phyloP scores from a whole-genome alignment of 768 basidiomycete genomes.

The Butyriboletus loyo region DNA sequence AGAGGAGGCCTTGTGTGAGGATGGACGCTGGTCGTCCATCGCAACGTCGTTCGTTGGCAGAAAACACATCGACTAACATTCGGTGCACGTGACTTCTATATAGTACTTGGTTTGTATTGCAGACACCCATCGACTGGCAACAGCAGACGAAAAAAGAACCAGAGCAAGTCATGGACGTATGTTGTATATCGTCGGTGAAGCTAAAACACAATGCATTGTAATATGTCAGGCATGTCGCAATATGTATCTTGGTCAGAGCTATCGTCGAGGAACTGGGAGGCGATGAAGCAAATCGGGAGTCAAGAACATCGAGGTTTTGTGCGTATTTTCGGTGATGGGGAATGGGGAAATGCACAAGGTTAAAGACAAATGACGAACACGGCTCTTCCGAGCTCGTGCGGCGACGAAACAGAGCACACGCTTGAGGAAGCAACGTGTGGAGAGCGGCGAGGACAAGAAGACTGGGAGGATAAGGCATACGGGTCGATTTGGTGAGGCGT shows the following conservation, averaged over 20 bases:
- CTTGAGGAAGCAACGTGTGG: conserved; percentile 8
- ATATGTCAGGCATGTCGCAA: conserved; percentile 30
- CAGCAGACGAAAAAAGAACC: conserved; percentile 1
- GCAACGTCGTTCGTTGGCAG: background rate
- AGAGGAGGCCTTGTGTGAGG: conserved; percentile 5
- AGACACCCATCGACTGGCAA: conserved; percentile 2
- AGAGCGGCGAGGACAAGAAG: conserved; percentile 29
- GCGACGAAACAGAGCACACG: conserved; percentile 9
- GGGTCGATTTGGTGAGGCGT: conserved; percentile 11
- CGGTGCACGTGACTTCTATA: conserved; percentile 20
- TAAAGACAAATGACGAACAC: conserved; percentile 23
- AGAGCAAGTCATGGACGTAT: conserved; percentile 19
- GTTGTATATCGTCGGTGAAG: conserved; percentile 24
- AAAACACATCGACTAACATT: background rate
- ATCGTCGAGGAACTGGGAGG: conserved; percentile 14
- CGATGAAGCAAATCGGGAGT: conserved; percentile 20
- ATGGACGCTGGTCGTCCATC: conserved; percentile 14
- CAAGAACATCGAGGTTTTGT: conserved; percentile 28
- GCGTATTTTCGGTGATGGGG: conserved; percentile 23
- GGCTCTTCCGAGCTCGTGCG: conserved; percentile 15
- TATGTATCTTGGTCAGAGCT: conserved; percentile 25
- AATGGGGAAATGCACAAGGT: conserved; percentile 22
- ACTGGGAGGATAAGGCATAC: conserved; percentile 26
- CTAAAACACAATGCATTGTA: conserved; percentile 34
- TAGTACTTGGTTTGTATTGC: background rate